These are phyloP conservation scores for Noccaea bulbosa DNA, from an alignment of 345 rosid species.

Conservation along the genomic window DNA sequence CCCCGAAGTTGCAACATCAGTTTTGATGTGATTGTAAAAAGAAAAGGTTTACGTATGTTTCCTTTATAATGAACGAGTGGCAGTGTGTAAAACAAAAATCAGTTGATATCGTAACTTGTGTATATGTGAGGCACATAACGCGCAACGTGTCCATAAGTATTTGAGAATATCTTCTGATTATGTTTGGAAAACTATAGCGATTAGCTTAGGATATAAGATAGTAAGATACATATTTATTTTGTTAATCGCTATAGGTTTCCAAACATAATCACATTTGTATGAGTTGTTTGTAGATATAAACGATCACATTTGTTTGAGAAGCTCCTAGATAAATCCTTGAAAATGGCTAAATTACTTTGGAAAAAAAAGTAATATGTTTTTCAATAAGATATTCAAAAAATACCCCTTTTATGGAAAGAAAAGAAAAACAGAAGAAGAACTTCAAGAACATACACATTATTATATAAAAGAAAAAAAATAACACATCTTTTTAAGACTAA, in stretches of 20 bases:
- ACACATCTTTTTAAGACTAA: conserved; percentile 16
- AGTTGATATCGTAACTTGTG: background rate
- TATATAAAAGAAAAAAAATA: background rate
- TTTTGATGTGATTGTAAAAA: conserved; percentile 42
- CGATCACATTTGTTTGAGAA: conserved; percentile 17
- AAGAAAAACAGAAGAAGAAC: background rate
- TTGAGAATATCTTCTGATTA: background rate
- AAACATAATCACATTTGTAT: too few species aligned
- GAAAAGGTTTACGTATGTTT: conserved; percentile 13
- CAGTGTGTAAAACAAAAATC: conserved; percentile 2
- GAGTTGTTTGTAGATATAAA: background rate
- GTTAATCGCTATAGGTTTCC: too few species aligned
- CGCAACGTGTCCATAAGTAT: conserved; percentile 23
- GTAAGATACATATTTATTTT: background rate
- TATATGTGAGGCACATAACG: conserved; percentile 27
- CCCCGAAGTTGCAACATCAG: conserved; percentile 40
- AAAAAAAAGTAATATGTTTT: too few species aligned
- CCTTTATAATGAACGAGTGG: conserved; percentile 35
- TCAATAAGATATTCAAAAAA: background rate
- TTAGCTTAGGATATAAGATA: background rate
- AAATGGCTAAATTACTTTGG: background rate
- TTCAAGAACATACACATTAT: conserved; percentile 17
- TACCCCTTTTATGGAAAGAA: background rate
- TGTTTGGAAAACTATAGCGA: background rate
- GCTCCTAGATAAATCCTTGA: conserved; percentile 3